Percentiles rank a stretch among this genome's conserved stretches.
Conservation (phyloP, 2,329 filamentous ascomycete genomes). For the Botrytis sinoallii region DNA sequence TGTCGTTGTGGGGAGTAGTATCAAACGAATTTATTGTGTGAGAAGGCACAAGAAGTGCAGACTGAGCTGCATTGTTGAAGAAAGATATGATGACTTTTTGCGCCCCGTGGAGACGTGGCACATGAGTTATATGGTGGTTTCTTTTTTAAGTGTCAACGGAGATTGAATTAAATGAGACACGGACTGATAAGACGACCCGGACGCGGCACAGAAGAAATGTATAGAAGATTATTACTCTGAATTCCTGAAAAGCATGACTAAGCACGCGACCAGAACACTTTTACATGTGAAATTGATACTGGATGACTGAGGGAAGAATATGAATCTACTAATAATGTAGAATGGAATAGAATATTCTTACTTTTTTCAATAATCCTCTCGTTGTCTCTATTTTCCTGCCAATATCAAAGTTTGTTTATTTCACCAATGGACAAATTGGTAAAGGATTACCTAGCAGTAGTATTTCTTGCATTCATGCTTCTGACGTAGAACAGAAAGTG, state of each 20-base stretch:
- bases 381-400: background rate
- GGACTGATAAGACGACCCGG: background rate
- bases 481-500: conserved; percentile 11
- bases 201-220: conserved; percentile 5
- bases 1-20: conserved; percentile 29
- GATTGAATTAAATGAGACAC: conserved; percentile 16
- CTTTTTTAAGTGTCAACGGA: conserved; percentile 20
- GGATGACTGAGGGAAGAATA: background rate
- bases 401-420: background rate
- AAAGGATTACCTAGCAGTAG: background rate
- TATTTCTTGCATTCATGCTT: background rate
- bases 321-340: background rate
- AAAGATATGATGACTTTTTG: conserved; percentile 35
- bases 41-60: conserved; percentile 52
- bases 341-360: background rate
- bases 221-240: background rate
- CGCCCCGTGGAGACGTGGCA: conserved; percentile 34
- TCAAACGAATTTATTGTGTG: conserved; percentile 49
- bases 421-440: too few relatives aligned
- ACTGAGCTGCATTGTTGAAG: conserved; percentile 57
- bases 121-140: conserved; percentile 23
- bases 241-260: conserved; percentile 13
- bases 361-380: background rate
- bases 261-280: conserved; percentile 10
- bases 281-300: background rate